phyloP scores from a whole-genome alignment of 257 asterid genomes.

The Solanum chiquidenum region DNA sequence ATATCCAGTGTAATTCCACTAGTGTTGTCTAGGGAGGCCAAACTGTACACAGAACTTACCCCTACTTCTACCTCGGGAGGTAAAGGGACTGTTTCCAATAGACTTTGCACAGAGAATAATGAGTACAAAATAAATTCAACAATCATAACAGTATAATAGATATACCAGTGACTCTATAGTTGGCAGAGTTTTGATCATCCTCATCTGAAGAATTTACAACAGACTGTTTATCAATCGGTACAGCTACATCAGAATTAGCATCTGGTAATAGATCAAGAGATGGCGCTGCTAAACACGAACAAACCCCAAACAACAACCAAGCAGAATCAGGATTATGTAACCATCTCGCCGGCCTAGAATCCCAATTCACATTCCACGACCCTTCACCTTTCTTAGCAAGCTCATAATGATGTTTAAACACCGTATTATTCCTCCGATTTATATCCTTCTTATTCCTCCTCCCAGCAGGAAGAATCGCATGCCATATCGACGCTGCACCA shows the following conservation, averaged over 20 bases:
- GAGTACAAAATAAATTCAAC: neutral
- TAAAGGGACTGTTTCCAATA: too few species aligned
- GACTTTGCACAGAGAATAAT: too few species aligned
- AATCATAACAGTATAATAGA: neutral
- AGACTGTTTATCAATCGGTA: neutral
- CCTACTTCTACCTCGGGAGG: too few species aligned
- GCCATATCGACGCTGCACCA: conserved; percentile 65
- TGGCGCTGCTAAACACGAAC: conserved; percentile 30
- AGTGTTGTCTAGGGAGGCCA: neutral
- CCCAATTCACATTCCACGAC: conserved; percentile 92
- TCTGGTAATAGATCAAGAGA: conserved; percentile 16
- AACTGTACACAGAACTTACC: neutral
- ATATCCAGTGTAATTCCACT: neutral
- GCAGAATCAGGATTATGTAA: conserved; percentile 73
- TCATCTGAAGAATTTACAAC: neutral
- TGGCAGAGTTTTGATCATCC: conserved; percentile 7
- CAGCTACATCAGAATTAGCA: conserved; percentile 7
- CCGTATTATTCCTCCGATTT: conserved; percentile 8
- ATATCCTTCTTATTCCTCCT: conserved; percentile 4
- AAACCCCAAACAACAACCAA: conserved; percentile 73
- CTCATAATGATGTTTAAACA: conserved; percentile 35
- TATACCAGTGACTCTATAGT: conserved; percentile 54
- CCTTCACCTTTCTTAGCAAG: conserved; percentile 45
- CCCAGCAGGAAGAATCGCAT: conserved; percentile 42
- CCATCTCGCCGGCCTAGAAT: conserved; percentile 90